Evolutionary conservation across 2,329 filamentous ascomycete genomes (phyloP).

Genomic region (Aspergillus clavatus): DNA sequence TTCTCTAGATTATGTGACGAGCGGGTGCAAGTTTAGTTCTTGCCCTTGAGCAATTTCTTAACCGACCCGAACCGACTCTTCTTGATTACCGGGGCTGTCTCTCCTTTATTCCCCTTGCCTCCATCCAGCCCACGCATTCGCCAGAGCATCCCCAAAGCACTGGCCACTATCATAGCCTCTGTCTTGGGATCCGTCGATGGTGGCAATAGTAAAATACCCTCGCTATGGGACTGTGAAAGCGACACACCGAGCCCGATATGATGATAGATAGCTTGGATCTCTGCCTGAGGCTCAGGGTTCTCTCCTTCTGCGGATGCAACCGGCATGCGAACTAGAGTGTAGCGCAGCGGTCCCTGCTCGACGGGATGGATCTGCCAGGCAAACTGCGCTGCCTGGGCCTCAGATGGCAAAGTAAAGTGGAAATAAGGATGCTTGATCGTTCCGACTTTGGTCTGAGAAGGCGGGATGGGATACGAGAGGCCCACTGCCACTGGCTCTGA

Average conservation of each 20-base stretch:
- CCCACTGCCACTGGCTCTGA: neutral
- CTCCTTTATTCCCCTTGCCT: neutral
- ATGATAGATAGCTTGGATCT: constrained; percentile 2
- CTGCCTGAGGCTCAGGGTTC: neutral
- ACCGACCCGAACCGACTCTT: neutral
- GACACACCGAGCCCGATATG: constrained; percentile 4
- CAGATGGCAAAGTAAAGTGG: neutral
- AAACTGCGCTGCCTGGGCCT: neutral
- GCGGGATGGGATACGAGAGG: neutral
- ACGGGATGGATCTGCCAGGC: constrained; percentile 5
- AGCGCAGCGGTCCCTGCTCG: constrained; percentile 2
- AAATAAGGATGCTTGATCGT: neutral
- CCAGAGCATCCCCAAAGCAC: neutral
- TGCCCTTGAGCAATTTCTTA: neutral
- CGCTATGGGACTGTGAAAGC: constrained; percentile 1
- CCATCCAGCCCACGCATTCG: neutral
- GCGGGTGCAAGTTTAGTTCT: too few relatives aligned
- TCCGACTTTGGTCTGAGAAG: neutral
- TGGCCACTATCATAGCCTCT: neutral
- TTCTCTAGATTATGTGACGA: too few relatives aligned
- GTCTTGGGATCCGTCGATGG: neutral
- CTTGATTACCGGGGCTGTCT: neutral
- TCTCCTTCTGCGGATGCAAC: neutral
- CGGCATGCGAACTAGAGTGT: constrained; percentile 2
- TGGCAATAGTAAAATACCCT: constrained; percentile 4